Base-by-base conservation (phyloP, 306 rosid genomes). In the Cicer cuneatum region DNA sequence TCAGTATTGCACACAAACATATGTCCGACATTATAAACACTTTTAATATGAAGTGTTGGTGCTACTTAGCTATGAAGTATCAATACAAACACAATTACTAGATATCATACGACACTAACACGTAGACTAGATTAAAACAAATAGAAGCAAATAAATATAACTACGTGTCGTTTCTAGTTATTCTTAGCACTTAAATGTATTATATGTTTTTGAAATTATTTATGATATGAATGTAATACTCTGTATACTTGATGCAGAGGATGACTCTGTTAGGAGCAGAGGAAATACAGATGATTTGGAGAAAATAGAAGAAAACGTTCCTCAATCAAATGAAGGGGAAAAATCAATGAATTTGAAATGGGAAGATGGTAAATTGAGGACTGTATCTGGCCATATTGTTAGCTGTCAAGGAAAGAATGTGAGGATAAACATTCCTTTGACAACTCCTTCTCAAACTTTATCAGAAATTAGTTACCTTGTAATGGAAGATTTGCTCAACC, bases 401-500 rank as follows among this genome's bases (percentile, higher is more conserved):
- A 86, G 78, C 52, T 83, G 78, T 78, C 96, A 90, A 73, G 99
- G 99, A 63, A 94, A 90, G 87, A 95, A 84, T 87, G 69, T 95
- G 66, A 90, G 84, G 82, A 82, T 95, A 72, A 87, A 89, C 89
- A 95, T 95, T 85, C 98, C 99, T 42, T 80, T 92, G 72, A 95
- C 98, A 12, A 95, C 90, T 2, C 99, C 99, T 0, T 86, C 90
- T 4, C 84, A 95, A 41, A 95, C 99, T 56, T 89, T 95, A 73
- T 95, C 98, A 0, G 99, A 96, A 7, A 87, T 95, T 72, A 87
- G 97, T 59, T 90, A 89, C 80, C 84, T 94, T 24, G 87, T 95
- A n/a, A 63, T 83, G 83, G 99, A 90, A 73, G 99, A 95, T 87
- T 78, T 95, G 40, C 80, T 86, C 10, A 95, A 86, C 46, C 95